Percentiles rank a stretch among this genome's conserved stretches.
These are phyloP conservation scores for Dioszegia aurantiaca DNA, from an alignment of 768 basidiomycete genomes.

Conservation along the genomic window DNA sequence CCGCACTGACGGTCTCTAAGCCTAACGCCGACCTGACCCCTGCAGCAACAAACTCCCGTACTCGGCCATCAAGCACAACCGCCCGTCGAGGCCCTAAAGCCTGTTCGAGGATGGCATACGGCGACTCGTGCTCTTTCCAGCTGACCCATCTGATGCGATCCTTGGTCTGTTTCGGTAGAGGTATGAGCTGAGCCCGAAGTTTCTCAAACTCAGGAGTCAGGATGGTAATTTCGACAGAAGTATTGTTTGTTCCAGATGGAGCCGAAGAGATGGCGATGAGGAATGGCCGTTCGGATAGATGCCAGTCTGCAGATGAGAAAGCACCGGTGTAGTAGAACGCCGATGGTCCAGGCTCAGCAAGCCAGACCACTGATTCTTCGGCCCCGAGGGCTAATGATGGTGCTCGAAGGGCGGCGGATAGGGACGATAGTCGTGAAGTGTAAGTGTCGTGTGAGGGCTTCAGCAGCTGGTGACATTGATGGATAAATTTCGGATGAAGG, in stretches of 20 bases:
- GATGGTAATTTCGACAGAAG: slow-evolving; percentile 55
- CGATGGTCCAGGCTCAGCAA: slow-evolving; percentile 74
- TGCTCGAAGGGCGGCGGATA: slow-evolving; percentile 10
- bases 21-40: slow-evolving; percentile 61
- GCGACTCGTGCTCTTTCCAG: slow-evolving; percentile 65
- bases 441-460: slow-evolving; percentile 12
- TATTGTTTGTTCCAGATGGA: slow-evolving; percentile 30
- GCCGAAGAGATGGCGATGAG: slow-evolving; percentile 62
- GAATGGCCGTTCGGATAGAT: slow-evolving; percentile 73
- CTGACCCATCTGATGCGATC: slow-evolving; percentile 51
- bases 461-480: slow-evolving; percentile 20
- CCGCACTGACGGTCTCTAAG: background rate
- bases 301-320: slow-evolving; percentile 61
- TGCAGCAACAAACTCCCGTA: slow-evolving; percentile 56
- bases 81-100: slow-evolving; percentile 44
- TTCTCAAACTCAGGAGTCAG: slow-evolving; percentile 76
- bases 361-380: slow-evolving; percentile 54
- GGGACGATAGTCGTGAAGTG: slow-evolving; percentile 18
- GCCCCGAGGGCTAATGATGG: background rate
- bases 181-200: slow-evolving; percentile 63
- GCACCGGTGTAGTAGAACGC: slow-evolving; percentile 72
- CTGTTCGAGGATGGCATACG: slow-evolving; percentile 60
- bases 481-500: slow-evolving; percentile 16
- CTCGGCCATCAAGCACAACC: slow-evolving; percentile 55
- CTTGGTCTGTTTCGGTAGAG: slow-evolving; percentile 55